Evolutionary conservation across 352 stramenopile species (phyloP), one percentile per base, ranked within the genome.

Genomic region (Globisporangium viniferum): DNA sequence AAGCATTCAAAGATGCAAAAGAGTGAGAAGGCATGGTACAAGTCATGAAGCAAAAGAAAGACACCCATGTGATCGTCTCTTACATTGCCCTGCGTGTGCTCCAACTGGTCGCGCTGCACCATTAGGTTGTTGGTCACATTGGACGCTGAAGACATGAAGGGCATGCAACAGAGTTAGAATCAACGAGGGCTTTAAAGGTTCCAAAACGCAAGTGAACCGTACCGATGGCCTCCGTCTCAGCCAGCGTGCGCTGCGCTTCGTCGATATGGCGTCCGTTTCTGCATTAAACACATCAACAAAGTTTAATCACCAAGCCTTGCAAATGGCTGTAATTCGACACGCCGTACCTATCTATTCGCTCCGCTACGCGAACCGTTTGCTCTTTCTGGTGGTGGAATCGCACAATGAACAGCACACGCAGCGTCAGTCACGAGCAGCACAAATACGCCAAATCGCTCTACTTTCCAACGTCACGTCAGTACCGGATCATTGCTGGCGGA

Each of bases 221-320:
- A 93, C 85, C 85, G 33, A 91, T 88, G 0, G 80, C 75, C 70
- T 93, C 85, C 0, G 85, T 93, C 55, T 91, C 78, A 6, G 82
- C 82, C 2, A 93, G 64, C n/a, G 82, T 93, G 22, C 82, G 81
- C 44, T 93, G 82, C 0, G 82, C 83, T 70, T 90, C 82, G 36
- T 90, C 78, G 29, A 93, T 67, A 71, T 93, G 85, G n/a, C 80
- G 75, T 22, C 79, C 82, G 67, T 78, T 91, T 64, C 84, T 92
- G 36, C n/a, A 8, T 27, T 6, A 24, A 9, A 53, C 57, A 58
- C 39, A 67, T 6, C 12, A 14, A 0, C 39, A 2, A 60, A 8
- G 66, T 12, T 24, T 10, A 49, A 1, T 1, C 22, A 48, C 24
- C 53, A 22, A 51, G 7, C n/a, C 41, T 51, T n/a, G 18, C 18